Evolutionary conservation across 495 filamentous ascomycete species (phyloP), one percentile per base, ranked within the genome.

Genomic region (Penicillium cataractarum): DNA sequence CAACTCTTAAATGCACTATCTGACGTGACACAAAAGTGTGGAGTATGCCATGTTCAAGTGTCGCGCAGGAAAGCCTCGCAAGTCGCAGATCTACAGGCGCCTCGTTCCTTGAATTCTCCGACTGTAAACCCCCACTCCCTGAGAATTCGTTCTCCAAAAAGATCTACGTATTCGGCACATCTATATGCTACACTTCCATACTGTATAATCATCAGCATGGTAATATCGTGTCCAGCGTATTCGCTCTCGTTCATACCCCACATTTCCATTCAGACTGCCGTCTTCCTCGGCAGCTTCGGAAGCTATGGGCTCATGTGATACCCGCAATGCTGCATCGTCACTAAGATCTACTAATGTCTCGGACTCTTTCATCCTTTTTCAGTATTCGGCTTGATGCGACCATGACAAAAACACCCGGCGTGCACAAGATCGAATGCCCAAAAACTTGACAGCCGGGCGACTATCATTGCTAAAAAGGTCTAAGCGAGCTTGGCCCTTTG

Each of bases 401-500:
- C 35, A 40, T 24, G 19, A 27, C 8, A 10, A 27, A 21, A 44
- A 3, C 40, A n/a, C 17, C 50, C 17, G 27, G 26, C 6, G 4
- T 8, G n/a, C 10, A 29, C 31, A 55, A 52, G 39, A 2, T 4
- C 24, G 4, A 49, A 49, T 32, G 10, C 55, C n/a, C 55, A 44
- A 57, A 68, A 66, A 57, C 52, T 48, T 61, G 67, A 27, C 55
- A 61, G 40, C 29, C 31, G 27, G n/a, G 33, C 29, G 67, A 60
- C n/a, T 48, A 71, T 72, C 67, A 57, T 68, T 72, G 31, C 70
- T 63, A 10, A 19, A 44, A 17, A 65, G 8, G 65, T 61, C 56
- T 72, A 72, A 72, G 65, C 70, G 70, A 72, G 61, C 48, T 37
- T 5, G 60, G 49, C 55, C n/a, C 35, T 57, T 56, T 61, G 32